A percentile compares a stretch with the other conserved stretches of the same genome.
Evolutionary conservation across 2,329 filamentous ascomycete species (phyloP).

Genomic region (Verticillium dahliae): DNA sequence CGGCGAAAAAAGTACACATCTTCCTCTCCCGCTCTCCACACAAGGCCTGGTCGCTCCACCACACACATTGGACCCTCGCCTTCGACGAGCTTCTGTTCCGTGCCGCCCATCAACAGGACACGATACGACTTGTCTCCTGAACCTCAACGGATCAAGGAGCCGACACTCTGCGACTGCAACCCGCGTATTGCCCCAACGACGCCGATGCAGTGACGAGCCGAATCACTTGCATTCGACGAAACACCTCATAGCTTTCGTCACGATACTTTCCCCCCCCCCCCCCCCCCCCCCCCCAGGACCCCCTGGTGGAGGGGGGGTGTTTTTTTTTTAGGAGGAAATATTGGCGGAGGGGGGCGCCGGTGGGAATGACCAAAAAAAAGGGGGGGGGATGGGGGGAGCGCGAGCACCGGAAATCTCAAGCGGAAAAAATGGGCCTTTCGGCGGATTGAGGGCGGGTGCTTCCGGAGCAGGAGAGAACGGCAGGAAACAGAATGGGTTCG

Average conservation of each 20-base stretch:
- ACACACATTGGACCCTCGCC: background rate
- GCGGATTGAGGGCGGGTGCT: no score
- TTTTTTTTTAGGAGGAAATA: no score
- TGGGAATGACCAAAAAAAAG: no score
- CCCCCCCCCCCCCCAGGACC: no score
- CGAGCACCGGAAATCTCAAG: no score
- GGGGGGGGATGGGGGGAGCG: no score
- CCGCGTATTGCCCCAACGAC: background rate
- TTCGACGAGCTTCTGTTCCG: background rate
- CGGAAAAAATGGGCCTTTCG: no score
- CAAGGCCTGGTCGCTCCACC: background rate
- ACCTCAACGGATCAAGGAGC: background rate
- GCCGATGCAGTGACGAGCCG: background rate
- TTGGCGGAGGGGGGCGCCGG: no score
- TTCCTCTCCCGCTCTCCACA: background rate
- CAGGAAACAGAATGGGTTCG: no score
- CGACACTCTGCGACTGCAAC: background rate
- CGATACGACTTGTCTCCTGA: background rate
- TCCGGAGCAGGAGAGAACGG: no score
- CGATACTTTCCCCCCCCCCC: no score
- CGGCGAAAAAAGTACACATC: background rate
- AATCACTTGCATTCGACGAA: background rate
- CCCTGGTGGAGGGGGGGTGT: no score
- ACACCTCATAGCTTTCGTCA: background rate
- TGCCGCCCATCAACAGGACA: background rate